phyloP scores from a whole-genome alignment of 169 alveolate species.

The Eimeria praecox region DNA sequence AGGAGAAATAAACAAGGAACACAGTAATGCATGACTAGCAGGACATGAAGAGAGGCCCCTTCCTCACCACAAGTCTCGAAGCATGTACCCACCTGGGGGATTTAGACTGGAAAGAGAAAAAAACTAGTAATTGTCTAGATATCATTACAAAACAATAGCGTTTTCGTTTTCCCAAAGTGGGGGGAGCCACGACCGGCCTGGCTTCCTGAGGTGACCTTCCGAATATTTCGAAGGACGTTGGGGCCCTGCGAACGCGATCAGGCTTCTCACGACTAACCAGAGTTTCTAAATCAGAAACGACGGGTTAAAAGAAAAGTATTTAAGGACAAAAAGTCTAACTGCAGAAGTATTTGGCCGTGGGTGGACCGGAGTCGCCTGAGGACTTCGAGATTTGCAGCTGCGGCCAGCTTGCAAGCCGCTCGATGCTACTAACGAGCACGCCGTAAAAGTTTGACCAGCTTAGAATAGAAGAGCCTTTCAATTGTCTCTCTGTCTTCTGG shows the following conservation, averaged over 20 bases:
- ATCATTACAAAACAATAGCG: neutral
- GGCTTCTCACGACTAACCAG: neutral
- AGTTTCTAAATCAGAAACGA: no score
- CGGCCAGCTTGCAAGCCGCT: neutral
- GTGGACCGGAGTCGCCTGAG: neutral
- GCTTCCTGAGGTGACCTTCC: slow-evolving; percentile 15
- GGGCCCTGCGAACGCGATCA: neutral
- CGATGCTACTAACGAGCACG: neutral
- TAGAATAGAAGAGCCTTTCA: neutral
- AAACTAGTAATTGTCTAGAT: neutral
- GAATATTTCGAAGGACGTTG: neutral
- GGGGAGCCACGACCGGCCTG: neutral
- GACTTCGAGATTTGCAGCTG: neutral
- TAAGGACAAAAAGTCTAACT: neutral
- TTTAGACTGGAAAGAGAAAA: neutral
- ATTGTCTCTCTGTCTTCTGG: neutral
- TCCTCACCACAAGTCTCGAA: no score
- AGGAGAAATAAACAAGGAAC: no score
- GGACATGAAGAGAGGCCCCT: no score
- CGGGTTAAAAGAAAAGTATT: neutral
- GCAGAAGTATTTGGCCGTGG: neutral
- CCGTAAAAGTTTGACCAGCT: neutral
- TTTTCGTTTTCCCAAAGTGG: neutral
- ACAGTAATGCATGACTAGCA: no score
- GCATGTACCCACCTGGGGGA: neutral